A percentile compares a stretch with the other conserved stretches of the same genome.
Conservation (phyloP, 192 early-diverging fungal species). For the Podila horticola region DNA sequence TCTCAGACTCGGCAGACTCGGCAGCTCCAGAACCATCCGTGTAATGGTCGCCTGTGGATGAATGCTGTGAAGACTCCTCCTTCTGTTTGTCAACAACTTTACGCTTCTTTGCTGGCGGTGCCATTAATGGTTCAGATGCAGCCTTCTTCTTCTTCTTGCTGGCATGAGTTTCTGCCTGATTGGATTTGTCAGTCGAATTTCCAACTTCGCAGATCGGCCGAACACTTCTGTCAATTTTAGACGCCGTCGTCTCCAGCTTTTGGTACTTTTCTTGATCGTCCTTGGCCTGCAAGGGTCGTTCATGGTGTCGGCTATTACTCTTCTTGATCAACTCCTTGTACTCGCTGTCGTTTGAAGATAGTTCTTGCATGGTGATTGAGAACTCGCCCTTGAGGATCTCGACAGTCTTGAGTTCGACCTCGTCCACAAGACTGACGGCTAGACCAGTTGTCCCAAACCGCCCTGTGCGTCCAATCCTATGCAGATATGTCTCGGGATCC, state of each 20-base stretch:
- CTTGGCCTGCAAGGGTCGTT: constrained; percentile 24
- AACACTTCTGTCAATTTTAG: neutral
- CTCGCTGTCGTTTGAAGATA: neutral
- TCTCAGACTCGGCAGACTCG: no score
- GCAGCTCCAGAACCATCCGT: no score
- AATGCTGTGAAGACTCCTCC: no score
- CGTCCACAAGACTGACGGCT: constrained; percentile 58
- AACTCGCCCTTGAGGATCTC: constrained; percentile 40
- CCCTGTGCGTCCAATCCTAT: constrained; percentile 84
- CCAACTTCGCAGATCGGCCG: neutral
- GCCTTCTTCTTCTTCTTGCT: no score
- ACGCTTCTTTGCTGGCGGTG: no score
- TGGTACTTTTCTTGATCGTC: constrained; percentile 29
- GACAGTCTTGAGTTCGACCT: constrained; percentile 42
- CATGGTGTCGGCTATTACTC: constrained; percentile 33
- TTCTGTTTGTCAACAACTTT: no score
- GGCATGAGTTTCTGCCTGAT: no score
- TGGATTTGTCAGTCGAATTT: neutral
- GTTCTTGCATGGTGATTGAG: constrained; percentile 20
- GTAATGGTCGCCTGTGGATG: no score
- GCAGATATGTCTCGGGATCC: constrained; percentile 77
- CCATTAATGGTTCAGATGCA: no score
- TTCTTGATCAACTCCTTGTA: constrained; percentile 9
- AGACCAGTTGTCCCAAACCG: constrained; percentile 77
- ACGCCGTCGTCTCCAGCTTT: constrained; percentile 17